Conservation (phyloP, 2,329 filamentous ascomycete genomes). For the Incumbomyces delicatus region DNA sequence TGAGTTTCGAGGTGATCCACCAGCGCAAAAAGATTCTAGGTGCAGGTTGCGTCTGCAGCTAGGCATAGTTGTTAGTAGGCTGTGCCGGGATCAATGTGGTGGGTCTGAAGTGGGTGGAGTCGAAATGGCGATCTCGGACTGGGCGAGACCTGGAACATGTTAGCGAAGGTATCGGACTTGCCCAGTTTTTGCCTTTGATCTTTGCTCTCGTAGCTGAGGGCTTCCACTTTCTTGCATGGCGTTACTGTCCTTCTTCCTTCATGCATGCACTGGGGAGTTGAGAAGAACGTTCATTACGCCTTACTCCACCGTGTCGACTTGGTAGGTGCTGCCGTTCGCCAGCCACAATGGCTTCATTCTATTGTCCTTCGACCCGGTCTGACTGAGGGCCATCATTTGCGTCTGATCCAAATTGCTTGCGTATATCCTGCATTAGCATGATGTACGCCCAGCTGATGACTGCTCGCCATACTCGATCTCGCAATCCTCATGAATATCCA, state of each 20-base stretch:
- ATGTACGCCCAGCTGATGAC: conserved; percentile 5
- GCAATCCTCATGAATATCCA: conserved; percentile 4
- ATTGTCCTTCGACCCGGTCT: background rate
- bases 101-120: background rate
- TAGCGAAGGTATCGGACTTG: conserved; percentile 1
- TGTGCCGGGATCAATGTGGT: conserved; percentile 2
- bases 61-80: conserved; percentile 1
- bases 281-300: background rate
- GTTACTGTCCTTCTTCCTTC: background rate
- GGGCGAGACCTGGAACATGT: conserved; percentile 6
- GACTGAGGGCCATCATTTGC: conserved; percentile 3
- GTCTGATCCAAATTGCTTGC: conserved; percentile 8
- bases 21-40: conserved; percentile 1
- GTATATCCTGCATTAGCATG: conserved; percentile 4
- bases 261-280: background rate
- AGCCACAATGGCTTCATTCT: conserved; percentile 6
- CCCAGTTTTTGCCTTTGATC: background rate
- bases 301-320: conserved; percentile 5
- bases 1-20: conserved; percentile 5
- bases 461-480: conserved; percentile 1
- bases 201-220: conserved; percentile 2
- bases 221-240: conserved; percentile 8
- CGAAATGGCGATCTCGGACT: background rate
- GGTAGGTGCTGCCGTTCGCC: conserved; percentile 3
- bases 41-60: conserved; percentile 8